phyloP scores from a whole-genome alignment of 202 grass and related monocot species.

The Cymbopogon flexuosus region DNA sequence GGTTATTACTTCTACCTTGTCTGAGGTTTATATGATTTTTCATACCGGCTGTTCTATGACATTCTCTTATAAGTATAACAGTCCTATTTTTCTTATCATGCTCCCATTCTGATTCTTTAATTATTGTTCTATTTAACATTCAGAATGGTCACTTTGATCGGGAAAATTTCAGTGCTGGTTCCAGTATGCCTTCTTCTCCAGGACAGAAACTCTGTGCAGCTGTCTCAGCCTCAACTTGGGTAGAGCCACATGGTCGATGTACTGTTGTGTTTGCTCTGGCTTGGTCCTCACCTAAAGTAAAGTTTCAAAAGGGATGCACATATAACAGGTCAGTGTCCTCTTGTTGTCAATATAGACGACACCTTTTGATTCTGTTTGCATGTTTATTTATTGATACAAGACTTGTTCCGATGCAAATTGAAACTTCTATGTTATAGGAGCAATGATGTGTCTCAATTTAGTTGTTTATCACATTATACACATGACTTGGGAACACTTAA shows the following conservation, averaged over 20 bases:
- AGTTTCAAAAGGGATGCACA: conserved; percentile 91
- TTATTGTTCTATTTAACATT: neutral
- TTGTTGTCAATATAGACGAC: conserved; percentile 4
- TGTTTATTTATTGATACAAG: neutral
- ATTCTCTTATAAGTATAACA: neutral
- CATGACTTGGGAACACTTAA: neutral
- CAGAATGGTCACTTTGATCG: conserved; percentile 73
- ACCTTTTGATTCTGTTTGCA: neutral
- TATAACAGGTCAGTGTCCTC: conserved; percentile 67
- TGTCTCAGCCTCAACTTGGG: conserved; percentile 87
- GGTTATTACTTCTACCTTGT: conserved; percentile 37
- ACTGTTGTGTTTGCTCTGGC: conserved; percentile 80
- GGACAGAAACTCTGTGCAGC: conserved; percentile 78
- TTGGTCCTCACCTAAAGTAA: conserved; percentile 98
- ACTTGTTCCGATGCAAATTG: neutral
- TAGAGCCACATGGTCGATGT: conserved; percentile 88
- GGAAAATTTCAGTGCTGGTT: conserved; percentile 62
- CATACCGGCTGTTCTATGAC: neutral
- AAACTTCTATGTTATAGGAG: conserved; percentile 11
- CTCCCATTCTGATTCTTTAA: neutral
- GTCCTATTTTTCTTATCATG: conserved; percentile 2
- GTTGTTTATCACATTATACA: conserved; percentile 6
- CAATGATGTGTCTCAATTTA: neutral
- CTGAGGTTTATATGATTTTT: neutral
- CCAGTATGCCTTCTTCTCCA: conserved; percentile 61